Evolutionary conservation across 768 basidiomycete genomes (phyloP), one percentile per base, ranked within the genome.

Genomic region (Pleurotus ostreatus): DNA sequence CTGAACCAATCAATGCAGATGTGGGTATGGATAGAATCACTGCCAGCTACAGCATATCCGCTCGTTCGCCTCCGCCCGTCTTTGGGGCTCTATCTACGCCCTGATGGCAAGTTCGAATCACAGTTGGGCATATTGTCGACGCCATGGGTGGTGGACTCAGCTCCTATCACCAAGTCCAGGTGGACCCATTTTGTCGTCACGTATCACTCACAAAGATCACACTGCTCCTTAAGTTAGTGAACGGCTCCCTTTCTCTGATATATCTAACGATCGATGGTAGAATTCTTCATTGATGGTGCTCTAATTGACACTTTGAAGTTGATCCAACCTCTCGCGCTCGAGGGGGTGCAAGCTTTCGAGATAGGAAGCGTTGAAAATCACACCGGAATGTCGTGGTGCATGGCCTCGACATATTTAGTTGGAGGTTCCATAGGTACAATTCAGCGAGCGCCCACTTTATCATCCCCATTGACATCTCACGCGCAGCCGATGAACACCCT

Each of bases 121-220:
- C 68, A 63, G 47, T 77, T 74, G 15, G 65, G 73, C 13, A 72
- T 66, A 5, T 76, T 68, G 55, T 68, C 67, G 9, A 71, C 78
- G 12, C 64, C 76, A 2, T 69, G 69, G 5, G 61, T 78, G 4
- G 75, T 88, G 51, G 68, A 77, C 6, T 70, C 79, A 52, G 68
- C 78, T 1, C 71, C 70, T 39, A 63, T 91, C 11, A 70, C 75
- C 30, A 81, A 77, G 55, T 73, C 74, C 5, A 79, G 85, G 7
- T 93, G 92, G 91, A 83, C 84, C 0, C 91, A 94, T 63, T 59
- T 93, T 9, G 64, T 79, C 0, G 68, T 93, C 15, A 82, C 89
- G 5, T 81, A 89, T 63, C 76, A 89, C 63, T 82, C 86, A 0
- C 78, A 82, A 57, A 72, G 61, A 81, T 70, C 52, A 3, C 25